Evolutionary conservation across 2,329 filamentous ascomycete species (phyloP).

Genomic region (Penicillium sp.): DNA sequence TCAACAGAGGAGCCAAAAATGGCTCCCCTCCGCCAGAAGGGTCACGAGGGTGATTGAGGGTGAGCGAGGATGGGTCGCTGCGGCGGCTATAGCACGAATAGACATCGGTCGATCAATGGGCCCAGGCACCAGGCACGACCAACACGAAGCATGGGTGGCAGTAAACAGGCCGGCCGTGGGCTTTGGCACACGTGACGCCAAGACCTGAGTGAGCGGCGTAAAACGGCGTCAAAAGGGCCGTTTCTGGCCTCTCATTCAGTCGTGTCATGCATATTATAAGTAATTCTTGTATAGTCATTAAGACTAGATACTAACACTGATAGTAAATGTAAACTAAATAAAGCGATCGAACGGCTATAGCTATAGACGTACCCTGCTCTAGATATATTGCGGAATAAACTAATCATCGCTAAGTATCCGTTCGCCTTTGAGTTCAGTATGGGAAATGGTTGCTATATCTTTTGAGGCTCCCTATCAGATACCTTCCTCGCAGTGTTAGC

Average conservation of each 20-base stretch:
- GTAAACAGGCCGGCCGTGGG: too few relatives aligned
- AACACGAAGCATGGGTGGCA: neutral
- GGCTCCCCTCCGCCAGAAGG: slow-evolving; percentile 11
- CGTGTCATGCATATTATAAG: slow-evolving; percentile 16
- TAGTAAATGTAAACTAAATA: too few relatives aligned
- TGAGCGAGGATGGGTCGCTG: slow-evolving; percentile 11
- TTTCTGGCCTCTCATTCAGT: slow-evolving; percentile 22
- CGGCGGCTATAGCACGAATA: slow-evolving; percentile 9
- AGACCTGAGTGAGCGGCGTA: slow-evolving; percentile 18
- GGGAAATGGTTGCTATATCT: too few relatives aligned
- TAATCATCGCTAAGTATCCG: too few relatives aligned
- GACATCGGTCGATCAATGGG: slow-evolving; percentile 5
- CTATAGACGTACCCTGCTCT: too few relatives aligned
- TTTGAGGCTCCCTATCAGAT: too few relatives aligned
- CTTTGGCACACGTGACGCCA: slow-evolving; percentile 7
- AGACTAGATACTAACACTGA: too few relatives aligned
- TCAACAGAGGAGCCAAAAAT: slow-evolving; percentile 14
- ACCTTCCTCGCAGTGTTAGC: too few relatives aligned
- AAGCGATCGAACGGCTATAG: too few relatives aligned
- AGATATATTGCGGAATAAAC: too few relatives aligned
- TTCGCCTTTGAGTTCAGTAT: too few relatives aligned
- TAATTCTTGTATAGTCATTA: too few relatives aligned
- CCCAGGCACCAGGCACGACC: slow-evolving; percentile 16
- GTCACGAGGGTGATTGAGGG: slow-evolving; percentile 5
- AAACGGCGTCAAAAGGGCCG: slow-evolving; percentile 21